Conservation (phyloP, 352 stramenopile genomes). For the Phytopythium vexans region DNA sequence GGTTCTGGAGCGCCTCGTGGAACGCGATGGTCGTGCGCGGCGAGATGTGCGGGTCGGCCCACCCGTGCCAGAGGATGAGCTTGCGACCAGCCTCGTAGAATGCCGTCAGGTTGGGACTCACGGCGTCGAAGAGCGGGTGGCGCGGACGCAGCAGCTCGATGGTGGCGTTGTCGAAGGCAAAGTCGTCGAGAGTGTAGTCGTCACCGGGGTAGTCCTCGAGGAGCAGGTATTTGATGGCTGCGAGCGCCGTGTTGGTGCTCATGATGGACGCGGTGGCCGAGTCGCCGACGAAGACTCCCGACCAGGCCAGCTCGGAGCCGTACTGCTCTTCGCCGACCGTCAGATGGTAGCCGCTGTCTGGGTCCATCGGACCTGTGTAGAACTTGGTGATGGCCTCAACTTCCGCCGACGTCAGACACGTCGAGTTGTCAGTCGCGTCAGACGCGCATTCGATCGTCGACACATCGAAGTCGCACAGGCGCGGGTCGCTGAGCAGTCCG, state of each 20-base stretch:
- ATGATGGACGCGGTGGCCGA: slow-evolving; percentile 13
- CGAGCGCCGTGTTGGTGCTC: slow-evolving; percentile 25
- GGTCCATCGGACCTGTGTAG: slow-evolving; percentile 31
- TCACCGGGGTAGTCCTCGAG: slow-evolving; percentile 23
- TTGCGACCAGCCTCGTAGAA: slow-evolving; percentile 32
- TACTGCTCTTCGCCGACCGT: slow-evolving; percentile 32
- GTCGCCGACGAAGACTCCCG: slow-evolving; percentile 24
- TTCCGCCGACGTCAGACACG: slow-evolving; percentile 20
- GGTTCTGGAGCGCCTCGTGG: slow-evolving; percentile 25
- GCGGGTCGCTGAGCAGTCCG: slow-evolving; percentile 26
- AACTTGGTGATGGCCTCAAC: slow-evolving; percentile 29
- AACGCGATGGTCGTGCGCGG: slow-evolving; percentile 31
- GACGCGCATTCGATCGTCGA: slow-evolving; percentile 10
- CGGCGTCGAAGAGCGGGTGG: slow-evolving; percentile 29
- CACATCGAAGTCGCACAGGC: slow-evolving; percentile 24
- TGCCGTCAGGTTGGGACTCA: slow-evolving; percentile 24
- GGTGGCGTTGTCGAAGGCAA: slow-evolving; percentile 24
- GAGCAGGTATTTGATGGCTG: slow-evolving; percentile 29
- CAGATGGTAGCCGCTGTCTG: slow-evolving; percentile 15
- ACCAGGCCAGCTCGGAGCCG: slow-evolving; percentile 30
- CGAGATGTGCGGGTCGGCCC: slow-evolving; percentile 34
- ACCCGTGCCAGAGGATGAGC: slow-evolving; percentile 39
- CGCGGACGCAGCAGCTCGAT: slow-evolving; percentile 22
- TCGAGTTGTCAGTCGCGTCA: slow-evolving; percentile 5
- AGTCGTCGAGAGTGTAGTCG: slow-evolving; percentile 30